Evolutionary conservation across 768 basidiomycete genomes (phyloP).

Genomic region (Phanerochaete sordida): DNA sequence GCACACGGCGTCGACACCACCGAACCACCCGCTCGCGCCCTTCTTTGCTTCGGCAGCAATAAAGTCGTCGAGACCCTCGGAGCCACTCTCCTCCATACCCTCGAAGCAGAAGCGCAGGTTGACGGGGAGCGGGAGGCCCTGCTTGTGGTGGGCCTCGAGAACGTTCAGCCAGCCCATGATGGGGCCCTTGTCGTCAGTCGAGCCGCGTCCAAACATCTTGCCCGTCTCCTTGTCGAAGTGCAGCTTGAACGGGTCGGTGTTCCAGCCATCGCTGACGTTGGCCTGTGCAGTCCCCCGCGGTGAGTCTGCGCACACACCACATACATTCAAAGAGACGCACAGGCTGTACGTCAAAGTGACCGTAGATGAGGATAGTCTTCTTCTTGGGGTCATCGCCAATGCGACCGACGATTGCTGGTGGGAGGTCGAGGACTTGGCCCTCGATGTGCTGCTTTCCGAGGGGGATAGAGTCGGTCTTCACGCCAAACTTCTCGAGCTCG

Average conservation of each 20-base stretch:
- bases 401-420: conserved; percentile 79
- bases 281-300: conserved; percentile 26
- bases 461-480: conserved; percentile 67
- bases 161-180: conserved; percentile 89
- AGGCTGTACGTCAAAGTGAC: conserved; percentile 95
- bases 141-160: conserved; percentile 73
- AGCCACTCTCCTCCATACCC: conserved; percentile 96
- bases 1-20: conserved; percentile 87
- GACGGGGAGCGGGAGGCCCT: conserved; percentile 70
- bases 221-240: conserved; percentile 42
- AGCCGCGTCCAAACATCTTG: conserved; percentile 79
- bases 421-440: conserved; percentile 69
- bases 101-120: conserved; percentile 91
- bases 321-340: conserved; percentile 35
- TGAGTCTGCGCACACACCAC: background rate
- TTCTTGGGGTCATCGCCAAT: conserved; percentile 83
- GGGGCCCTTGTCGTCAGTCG: conserved; percentile 89
- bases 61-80: conserved; percentile 85
- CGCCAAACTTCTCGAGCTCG: conserved; percentile 75
- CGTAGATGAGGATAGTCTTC: conserved; percentile 92
- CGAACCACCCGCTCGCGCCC: conserved; percentile 69
- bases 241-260: conserved; percentile 79
- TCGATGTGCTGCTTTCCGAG: conserved; percentile 76
- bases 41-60: conserved; percentile 68
- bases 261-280: conserved; percentile 72